Conservation (phyloP, 805 yeast species). For the Pichia manshurica region DNA sequence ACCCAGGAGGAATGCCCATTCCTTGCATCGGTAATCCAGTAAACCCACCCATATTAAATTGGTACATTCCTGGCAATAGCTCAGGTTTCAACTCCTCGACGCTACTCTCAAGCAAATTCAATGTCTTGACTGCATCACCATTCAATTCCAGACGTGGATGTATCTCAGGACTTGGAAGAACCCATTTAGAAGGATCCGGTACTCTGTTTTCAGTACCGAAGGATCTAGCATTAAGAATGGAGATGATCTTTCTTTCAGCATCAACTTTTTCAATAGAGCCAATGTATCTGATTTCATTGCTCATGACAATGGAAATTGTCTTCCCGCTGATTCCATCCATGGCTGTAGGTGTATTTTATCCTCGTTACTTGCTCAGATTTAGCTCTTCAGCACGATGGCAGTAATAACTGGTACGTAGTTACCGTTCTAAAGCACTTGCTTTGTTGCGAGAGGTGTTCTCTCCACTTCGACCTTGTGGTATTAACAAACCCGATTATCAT, state of each 20-base stretch:
- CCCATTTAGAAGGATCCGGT: conserved; percentile 61
- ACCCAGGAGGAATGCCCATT: background rate
- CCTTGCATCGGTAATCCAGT: background rate
- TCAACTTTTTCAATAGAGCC: conserved; percentile 85
- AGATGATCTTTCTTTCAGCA: conserved; percentile 85
- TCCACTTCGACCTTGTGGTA: too few species aligned
- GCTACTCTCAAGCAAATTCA: conserved; percentile 73
- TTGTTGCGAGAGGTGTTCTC: too few species aligned
- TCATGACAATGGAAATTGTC: conserved; percentile 74
- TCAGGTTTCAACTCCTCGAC: conserved; percentile 59
- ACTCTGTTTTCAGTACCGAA: conserved; percentile 92
- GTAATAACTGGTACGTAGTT: too few species aligned
- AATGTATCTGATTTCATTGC: conserved; percentile 78
- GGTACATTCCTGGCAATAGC: conserved; percentile 31
- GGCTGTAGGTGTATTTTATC: too few species aligned
- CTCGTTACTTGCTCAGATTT: too few species aligned
- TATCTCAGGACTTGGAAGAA: conserved; percentile 60
- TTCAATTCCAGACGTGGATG: conserved; percentile 78
- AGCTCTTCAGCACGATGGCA: too few species aligned
- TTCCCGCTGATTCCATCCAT: conserved; percentile 95
- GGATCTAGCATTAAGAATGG: conserved; percentile 71
- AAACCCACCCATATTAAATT: conserved; percentile 12
- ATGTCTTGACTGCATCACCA: conserved; percentile 88
- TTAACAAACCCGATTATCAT: too few species aligned
- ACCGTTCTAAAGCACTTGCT: too few species aligned